These are phyloP conservation scores for Aureobasidium namibiae DNA, from an alignment of 2,329 filamentous ascomycete genomes.

Conservation along the genomic window DNA sequence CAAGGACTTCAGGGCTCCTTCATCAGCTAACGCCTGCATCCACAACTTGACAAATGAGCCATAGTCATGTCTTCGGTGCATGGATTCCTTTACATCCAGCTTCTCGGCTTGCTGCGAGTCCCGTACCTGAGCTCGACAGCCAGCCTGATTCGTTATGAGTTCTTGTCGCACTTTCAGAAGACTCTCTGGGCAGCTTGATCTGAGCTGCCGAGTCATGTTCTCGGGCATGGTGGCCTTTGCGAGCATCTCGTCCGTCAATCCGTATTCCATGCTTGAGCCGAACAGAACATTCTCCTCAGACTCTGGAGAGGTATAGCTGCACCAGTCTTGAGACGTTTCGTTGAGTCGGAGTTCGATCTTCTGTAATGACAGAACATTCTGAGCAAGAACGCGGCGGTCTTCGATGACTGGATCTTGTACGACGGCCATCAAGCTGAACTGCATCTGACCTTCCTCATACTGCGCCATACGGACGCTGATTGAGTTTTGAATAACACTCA, in stretches of 20 bases:
- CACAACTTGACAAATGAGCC: slow-evolving; percentile 59
- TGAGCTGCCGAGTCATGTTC: slow-evolving; percentile 21
- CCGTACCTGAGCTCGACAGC: slow-evolving; percentile 39
- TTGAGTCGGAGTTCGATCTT: slow-evolving; percentile 34
- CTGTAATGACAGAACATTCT: slow-evolving; percentile 39
- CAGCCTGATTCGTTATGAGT: slow-evolving; percentile 35
- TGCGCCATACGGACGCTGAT: slow-evolving; percentile 61
- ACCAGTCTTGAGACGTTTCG: slow-evolving; percentile 36
- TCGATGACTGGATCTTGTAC: slow-evolving; percentile 55
- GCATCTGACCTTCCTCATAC: slow-evolving; percentile 56
- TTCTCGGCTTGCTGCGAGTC: slow-evolving; percentile 40
- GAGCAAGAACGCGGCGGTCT: slow-evolving; percentile 35
- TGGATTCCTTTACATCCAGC: slow-evolving; percentile 46
- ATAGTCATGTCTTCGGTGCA: slow-evolving; percentile 57
- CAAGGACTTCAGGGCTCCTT: slow-evolving; percentile 46
- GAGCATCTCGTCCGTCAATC: slow-evolving; percentile 26
- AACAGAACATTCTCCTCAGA: slow-evolving; percentile 18
- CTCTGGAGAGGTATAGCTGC: slow-evolving; percentile 24
- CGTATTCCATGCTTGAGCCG: slow-evolving; percentile 16
- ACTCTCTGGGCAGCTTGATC: slow-evolving; percentile 19
- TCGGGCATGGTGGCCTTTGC: slow-evolving; percentile 25
- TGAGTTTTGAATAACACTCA: slow-evolving; percentile 53
- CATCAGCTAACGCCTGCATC: slow-evolving; percentile 57
- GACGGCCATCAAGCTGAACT: slow-evolving; percentile 72
- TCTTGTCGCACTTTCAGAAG: slow-evolving; percentile 32